Conservation (phyloP, 2,329 filamentous ascomycete genomes). For the Seiridium unicorne region DNA sequence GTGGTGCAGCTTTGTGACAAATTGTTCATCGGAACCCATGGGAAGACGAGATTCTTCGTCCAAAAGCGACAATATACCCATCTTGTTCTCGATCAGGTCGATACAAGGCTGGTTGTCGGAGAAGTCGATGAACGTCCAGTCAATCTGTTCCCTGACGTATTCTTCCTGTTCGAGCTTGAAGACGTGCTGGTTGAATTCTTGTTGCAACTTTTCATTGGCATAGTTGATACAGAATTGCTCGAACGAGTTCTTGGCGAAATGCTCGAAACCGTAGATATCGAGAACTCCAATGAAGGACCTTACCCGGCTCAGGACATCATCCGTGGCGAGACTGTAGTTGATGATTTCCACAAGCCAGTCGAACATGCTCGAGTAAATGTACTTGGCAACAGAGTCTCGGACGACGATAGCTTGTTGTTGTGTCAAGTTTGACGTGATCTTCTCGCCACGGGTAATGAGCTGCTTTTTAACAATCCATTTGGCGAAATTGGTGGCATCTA, state of each 20-base stretch:
- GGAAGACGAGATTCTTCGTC: constrained; percentile 96
- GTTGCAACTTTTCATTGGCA: constrained; percentile 97
- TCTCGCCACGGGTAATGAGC: constrained; percentile 91
- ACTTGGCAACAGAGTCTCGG: constrained; percentile 96
- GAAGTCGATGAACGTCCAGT: constrained; percentile 99
- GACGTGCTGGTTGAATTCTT: constrained; percentile 98
- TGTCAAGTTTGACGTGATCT: constrained; percentile 93
- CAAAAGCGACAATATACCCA: constrained; percentile 86
- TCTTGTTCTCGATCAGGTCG: constrained; percentile 94
- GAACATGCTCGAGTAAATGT: constrained; percentile 96
- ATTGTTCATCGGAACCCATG: constrained; percentile 96
- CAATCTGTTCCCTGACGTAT: constrained; percentile 92
- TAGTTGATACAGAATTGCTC: constrained; percentile 99
- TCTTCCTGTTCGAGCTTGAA: constrained; percentile 99
- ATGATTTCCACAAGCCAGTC: constrained; percentile 99
- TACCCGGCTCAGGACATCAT: constrained; percentile 80
- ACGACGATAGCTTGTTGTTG: constrained; percentile 93
- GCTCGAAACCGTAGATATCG: constrained; percentile 99
- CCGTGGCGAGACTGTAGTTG: constrained; percentile 85
- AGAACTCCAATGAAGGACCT: constrained; percentile 94
- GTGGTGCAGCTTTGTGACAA: constrained; percentile 93
- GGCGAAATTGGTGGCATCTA: constrained; percentile 81
- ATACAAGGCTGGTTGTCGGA: constrained; percentile 99
- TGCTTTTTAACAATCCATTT: constrained; percentile 99
- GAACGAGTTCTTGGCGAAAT: constrained; percentile 99